Evolutionary conservation across 2,329 filamentous ascomycete species (phyloP), one percentile per base, ranked within the genome.

Genomic region (Diaporthe sp.): DNA sequence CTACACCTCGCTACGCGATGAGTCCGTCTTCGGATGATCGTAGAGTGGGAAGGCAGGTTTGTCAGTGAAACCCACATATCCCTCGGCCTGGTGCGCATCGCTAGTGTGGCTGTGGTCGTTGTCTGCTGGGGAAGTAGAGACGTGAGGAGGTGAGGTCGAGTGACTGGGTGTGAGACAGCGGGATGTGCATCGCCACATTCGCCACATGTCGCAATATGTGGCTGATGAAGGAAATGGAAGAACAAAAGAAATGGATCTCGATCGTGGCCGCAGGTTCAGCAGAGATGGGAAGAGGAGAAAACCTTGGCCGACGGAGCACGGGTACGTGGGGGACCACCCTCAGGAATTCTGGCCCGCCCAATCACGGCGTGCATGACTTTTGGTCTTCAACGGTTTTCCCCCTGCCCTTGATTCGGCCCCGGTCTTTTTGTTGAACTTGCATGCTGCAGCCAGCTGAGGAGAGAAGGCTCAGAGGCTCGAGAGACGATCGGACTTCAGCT

Each of bases 171-270:
- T 25, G 25, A 10, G 17, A 22, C 42, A 9, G 31, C 10, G 10
- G 10, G 10, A 17, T 67, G 31, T 37, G 46, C 65, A 68, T 68
- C 65, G 65, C 65, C 65, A 68, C 46, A 39, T 37, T 34, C 12
- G 31, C 65, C 46, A 19, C 59, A 65, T 31, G 25, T 65, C 12
- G 39, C 39, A 65, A 68, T 19, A 37, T 68, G 65, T 68, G 65
- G 65, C 59, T 62, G 59, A 62, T 62, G 0, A 3, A 15, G 2
- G n/a, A 17, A 55, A 9, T 2, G 4, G 22, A 49, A 46, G 8
- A 28, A 55, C 12, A 65, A 69, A 69, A 55, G 37, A 42, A 69
- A 37, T 42, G 65, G 65, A 69, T 69, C 65, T 69, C 65, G 65
- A 69, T 69, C 65, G 65, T 8, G 34, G 34, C 49, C 42, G 31